phyloP scores from a whole-genome alignment of 305 asterid genomes.

The Withania somnifera region DNA sequence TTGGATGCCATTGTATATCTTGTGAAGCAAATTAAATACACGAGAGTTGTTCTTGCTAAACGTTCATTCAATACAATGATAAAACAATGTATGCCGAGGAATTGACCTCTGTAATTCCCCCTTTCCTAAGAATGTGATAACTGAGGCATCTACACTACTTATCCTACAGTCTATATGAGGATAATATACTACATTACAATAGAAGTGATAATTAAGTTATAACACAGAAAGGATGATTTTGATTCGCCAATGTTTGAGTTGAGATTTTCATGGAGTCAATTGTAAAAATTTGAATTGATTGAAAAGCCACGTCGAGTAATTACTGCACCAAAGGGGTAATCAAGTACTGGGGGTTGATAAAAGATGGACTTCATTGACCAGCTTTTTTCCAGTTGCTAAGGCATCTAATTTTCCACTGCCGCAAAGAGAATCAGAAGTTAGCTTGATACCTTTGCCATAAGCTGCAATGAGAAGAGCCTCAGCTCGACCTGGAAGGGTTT shows the following conservation, averaged over 20 bases:
- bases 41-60: neutral
- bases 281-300: neutral
- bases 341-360: neutral
- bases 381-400: neutral
- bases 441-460: constrained; percentile 61
- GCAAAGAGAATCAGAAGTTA: neutral
- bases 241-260: neutral
- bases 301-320: neutral
- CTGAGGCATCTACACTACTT: neutral
- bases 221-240: neutral
- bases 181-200: neutral
- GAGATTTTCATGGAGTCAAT: neutral
- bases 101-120: neutral
- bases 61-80: neutral
- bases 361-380: neutral
- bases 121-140: neutral
- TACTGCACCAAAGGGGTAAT: neutral
- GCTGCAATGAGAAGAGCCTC: constrained; percentile 94
- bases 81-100: neutral
- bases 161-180: neutral
- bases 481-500: constrained; percentile 66
- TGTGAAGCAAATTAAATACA: neutral
- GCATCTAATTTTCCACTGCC: neutral
- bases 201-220: neutral
- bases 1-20: too few species aligned